A percentile compares a stretch with the other conserved stretches of the same genome.
These are phyloP conservation scores for Plasmodium cynomolgi DNA, from an alignment of 169 alveolate genomes.

Conservation along the genomic window DNA sequence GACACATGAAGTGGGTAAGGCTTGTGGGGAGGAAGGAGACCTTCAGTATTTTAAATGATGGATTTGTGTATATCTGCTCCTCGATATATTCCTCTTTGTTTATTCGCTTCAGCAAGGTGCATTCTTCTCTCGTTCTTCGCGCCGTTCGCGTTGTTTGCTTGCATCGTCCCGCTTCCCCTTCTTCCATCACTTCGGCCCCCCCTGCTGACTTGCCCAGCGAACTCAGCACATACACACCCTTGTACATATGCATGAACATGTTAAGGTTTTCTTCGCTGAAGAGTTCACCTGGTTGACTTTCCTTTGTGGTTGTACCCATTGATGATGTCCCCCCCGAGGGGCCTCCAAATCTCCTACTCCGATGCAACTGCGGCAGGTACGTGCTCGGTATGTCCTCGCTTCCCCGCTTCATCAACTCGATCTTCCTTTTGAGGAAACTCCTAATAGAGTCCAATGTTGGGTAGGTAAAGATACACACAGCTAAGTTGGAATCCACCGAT, in stretches of 20 bases:
- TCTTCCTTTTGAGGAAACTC: conserved; percentile 26
- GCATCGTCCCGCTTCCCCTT: not conserved
- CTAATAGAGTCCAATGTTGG: conserved; percentile 39
- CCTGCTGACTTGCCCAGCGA: not conserved
- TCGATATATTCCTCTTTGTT: conserved; percentile 25
- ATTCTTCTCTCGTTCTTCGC: not conserved
- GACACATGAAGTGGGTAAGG: conserved; percentile 15
- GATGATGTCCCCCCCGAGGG: not conserved
- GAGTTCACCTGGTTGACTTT: not conserved
- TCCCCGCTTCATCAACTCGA: conserved; percentile 23
- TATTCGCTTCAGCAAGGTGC: not conserved
- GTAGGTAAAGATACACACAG: conserved; percentile 21
- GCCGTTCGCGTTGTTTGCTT: not conserved
- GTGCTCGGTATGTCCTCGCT: conserved; percentile 44
- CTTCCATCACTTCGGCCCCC: not conserved
- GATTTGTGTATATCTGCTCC: conserved; percentile 9
- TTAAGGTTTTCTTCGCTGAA: conserved; percentile 49
- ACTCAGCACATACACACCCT: conserved; percentile 41
- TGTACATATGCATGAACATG: conserved; percentile 53
- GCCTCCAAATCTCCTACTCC: conserved; percentile 7
- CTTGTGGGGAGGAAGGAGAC: conserved; percentile 30
- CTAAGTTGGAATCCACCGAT: conserved; percentile 23
- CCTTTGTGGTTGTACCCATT: not conserved
- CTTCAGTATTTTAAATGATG: conserved; percentile 41
- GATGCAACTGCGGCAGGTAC: conserved; percentile 41